These are phyloP conservation scores for Spizellomyces punctatus DNA, from an alignment of 192 early-diverging fungal genomes.

Conservation along the genomic window DNA sequence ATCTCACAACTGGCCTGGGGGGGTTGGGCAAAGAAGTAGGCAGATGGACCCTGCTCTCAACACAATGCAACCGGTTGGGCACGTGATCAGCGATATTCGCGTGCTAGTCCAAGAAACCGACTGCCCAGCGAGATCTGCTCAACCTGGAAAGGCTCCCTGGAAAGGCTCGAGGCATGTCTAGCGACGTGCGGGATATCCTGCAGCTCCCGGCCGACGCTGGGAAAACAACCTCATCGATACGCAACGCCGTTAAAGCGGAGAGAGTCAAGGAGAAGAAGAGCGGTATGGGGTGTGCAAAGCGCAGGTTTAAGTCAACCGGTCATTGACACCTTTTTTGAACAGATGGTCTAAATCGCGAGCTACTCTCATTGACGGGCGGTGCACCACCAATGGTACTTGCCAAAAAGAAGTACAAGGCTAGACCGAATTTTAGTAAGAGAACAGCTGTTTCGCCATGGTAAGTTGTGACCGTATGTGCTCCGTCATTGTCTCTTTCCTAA, in stretches of 20 bases:
- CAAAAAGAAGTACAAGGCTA: conserved; percentile 68
- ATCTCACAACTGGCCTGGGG: too few relatives aligned
- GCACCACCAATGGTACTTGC: conserved; percentile 63
- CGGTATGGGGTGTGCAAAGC: background rate
- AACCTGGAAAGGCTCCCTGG: background rate
- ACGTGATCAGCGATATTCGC: too few relatives aligned
- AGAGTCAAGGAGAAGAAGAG: conserved; percentile 6
- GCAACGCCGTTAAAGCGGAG: conserved; percentile 28
- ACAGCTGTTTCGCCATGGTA: conserved; percentile 63
- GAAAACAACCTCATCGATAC: conserved; percentile 19
- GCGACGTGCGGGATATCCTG: conserved; percentile 67
- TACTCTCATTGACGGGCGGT: conserved; percentile 69
- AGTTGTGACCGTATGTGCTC: background rate
- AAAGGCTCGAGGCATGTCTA: conserved; percentile 31
- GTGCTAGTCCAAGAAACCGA: too few relatives aligned
- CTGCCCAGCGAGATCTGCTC: too few relatives aligned
- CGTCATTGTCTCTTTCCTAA: background rate
- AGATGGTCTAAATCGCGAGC: conserved; percentile 58
- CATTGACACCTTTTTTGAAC: background rate
- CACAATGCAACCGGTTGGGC: too few relatives aligned
- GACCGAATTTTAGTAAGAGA: conserved; percentile 69
- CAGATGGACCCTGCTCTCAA: too few relatives aligned
- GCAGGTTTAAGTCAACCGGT: background rate
- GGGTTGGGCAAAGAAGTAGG: too few relatives aligned
- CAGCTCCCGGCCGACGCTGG: conserved; percentile 47